Percentiles rank a stretch among this genome's conserved stretches.
Evolutionary conservation across 805 yeast species (phyloP).

Genomic region (Zygosaccharomyces pseudorouxii): DNA sequence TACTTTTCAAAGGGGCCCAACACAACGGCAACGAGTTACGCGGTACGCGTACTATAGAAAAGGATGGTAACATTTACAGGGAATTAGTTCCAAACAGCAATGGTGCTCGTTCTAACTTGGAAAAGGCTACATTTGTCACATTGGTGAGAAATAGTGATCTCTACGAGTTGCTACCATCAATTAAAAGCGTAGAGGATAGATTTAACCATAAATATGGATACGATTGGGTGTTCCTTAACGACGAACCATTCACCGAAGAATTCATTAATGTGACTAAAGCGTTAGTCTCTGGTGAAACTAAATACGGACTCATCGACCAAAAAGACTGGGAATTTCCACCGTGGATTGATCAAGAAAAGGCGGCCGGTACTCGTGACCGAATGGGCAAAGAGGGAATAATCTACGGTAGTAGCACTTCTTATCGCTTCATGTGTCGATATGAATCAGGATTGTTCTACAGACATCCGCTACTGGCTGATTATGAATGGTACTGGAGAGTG

Average conservation of each 20-base stretch:
- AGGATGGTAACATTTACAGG: background rate
- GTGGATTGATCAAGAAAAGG: conserved; percentile 69
- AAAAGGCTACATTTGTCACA: conserved; percentile 75
- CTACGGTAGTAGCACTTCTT: conserved; percentile 62
- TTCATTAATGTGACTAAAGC: conserved; percentile 65
- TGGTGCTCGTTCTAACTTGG: conserved; percentile 19
- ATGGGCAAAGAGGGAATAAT: conserved; percentile 51
- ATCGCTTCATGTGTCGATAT: conserved; percentile 89
- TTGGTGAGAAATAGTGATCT: conserved; percentile 75
- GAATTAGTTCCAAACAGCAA: background rate
- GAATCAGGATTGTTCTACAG: conserved; percentile 87
- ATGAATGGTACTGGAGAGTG: conserved; percentile 91
- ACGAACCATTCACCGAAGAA: conserved; percentile 76
- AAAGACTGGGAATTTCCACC: conserved; percentile 87
- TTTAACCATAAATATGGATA: conserved; percentile 77
- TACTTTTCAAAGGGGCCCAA: conserved; percentile 17
- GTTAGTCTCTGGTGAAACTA: conserved; percentile 69
- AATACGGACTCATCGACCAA: conserved; percentile 74
- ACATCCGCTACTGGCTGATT: conserved; percentile 69
- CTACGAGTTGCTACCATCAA: conserved; percentile 55
- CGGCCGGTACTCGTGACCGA: conserved; percentile 50
- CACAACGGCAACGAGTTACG: background rate
- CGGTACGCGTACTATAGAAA: conserved; percentile 1
- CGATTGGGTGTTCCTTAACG: conserved; percentile 95
- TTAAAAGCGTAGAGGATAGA: conserved; percentile 79